phyloP scores from a whole-genome alignment of 176 grass and related monocot genomes.

The Cymbopogon citratus region DNA sequence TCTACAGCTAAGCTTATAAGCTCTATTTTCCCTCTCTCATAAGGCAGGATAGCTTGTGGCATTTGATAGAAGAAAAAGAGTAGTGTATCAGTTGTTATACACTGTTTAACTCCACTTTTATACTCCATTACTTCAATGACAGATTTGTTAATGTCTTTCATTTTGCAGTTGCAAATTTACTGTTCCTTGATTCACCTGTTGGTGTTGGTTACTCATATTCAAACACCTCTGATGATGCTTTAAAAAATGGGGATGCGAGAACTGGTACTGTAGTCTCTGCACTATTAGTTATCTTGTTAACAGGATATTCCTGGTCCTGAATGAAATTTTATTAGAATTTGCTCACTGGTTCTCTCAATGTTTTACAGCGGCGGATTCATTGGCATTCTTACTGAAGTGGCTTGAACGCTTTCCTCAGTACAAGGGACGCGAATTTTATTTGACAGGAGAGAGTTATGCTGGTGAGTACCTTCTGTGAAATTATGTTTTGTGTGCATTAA shows the following conservation, averaged over 20 bases:
- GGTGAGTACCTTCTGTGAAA: constrained; percentile 35
- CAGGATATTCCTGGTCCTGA: constrained; percentile 1
- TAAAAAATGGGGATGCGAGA: constrained; percentile 82
- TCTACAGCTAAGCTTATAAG: constrained; percentile 18
- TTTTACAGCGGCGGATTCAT: constrained; percentile 70
- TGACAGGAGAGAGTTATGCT: constrained; percentile 94
- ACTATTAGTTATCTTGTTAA: constrained; percentile 14
- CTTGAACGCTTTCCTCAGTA: constrained; percentile 90
- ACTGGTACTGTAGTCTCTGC: constrained; percentile 47
- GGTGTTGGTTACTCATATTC: constrained; percentile 99
- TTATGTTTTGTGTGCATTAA: constrained; percentile 4
- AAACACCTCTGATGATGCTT: constrained; percentile 63
- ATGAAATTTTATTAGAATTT: constrained; percentile 9
- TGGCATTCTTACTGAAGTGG: constrained; percentile 83
- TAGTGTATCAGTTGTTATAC: neutral
- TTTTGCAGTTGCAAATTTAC: constrained; percentile 80
- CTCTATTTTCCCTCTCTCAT: no score
- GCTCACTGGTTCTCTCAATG: constrained; percentile 20
- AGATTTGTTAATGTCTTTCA: constrained; percentile 14
- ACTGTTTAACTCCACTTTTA: constrained; percentile 22
- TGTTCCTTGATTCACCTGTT: constrained; percentile 93
- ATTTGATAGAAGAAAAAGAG: neutral
- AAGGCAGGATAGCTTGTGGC: neutral
- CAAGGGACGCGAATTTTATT: constrained; percentile 77
- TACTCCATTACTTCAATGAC: neutral